Conservation (phyloP, 768 basidiomycete genomes). For the Leucocoprinus sp. region DNA sequence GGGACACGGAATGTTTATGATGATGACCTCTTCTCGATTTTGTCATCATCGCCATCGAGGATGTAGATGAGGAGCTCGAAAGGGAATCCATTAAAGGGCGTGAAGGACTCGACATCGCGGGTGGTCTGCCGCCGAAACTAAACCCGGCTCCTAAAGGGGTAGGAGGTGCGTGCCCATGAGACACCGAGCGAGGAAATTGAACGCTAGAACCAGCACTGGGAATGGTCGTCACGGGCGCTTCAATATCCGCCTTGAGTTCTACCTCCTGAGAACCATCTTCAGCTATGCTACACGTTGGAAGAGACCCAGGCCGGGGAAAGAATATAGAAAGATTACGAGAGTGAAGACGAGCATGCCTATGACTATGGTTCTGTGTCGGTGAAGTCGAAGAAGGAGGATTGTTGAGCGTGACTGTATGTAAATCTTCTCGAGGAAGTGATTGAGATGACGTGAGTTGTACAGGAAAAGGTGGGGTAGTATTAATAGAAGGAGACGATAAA, state of each 20-base stretch:
- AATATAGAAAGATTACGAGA: conserved; percentile 88
- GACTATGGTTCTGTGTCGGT: conserved; percentile 19
- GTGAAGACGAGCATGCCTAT: conserved; percentile 69
- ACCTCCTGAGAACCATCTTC: conserved; percentile 59
- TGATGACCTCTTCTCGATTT: conserved; percentile 65
- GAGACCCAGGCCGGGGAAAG: conserved; percentile 74
- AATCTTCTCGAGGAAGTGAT: conserved; percentile 14
- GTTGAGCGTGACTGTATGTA: conserved; percentile 9
- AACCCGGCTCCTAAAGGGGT: conserved; percentile 47
- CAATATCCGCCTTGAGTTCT: conserved; percentile 33
- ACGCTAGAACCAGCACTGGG: conserved; percentile 36
- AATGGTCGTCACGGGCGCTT: conserved; percentile 38
- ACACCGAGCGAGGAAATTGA: conserved; percentile 27
- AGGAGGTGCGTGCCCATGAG: conserved; percentile 19
- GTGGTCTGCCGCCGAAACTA: conserved; percentile 54
- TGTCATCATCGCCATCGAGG: conserved; percentile 24
- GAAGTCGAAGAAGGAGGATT: conserved; percentile 17
- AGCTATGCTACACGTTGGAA: conserved; percentile 51
- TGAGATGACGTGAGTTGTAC: conserved; percentile 18
- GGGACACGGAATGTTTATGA: conserved; percentile 90
- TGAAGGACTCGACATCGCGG: conserved; percentile 23
- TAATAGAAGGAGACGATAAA: conserved; percentile 14
- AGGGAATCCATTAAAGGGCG: conserved; percentile 20
- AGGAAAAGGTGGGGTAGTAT: conserved; percentile 13
- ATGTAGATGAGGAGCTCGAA: conserved; percentile 6